Conservation (phyloP, 306 rosid genomes). For the Cercis canadensis region DNA sequence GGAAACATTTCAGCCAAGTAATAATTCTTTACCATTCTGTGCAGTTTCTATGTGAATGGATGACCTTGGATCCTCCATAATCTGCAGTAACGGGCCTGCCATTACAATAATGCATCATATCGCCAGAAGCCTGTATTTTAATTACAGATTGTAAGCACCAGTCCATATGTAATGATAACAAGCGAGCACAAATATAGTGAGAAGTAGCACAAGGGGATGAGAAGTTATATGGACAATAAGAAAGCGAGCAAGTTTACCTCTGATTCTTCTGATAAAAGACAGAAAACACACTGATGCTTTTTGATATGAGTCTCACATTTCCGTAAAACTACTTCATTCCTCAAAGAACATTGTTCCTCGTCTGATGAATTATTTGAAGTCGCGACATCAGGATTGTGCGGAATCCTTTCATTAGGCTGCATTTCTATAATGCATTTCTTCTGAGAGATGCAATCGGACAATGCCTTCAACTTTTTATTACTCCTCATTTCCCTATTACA, state of each 20-base stretch:
- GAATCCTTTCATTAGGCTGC: conserved; percentile 34
- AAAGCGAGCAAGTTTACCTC: conserved; percentile 58
- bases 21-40: conserved; percentile 78
- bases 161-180: conserved; percentile 7
- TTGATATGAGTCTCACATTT: conserved; percentile 53
- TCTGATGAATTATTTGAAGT: conserved; percentile 39
- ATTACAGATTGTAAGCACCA: conserved; percentile 13
- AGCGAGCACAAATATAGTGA: background rate
- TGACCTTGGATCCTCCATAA: conserved; percentile 60
- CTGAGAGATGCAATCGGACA: conserved; percentile 36
- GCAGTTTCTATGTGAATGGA: conserved; percentile 86
- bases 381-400: conserved; percentile 28
- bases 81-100: conserved; percentile 66
- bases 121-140: conserved; percentile 75
- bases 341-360: conserved; percentile 42
- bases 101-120: conserved; percentile 64
- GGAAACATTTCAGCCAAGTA: background rate
- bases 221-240: background rate
- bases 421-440: conserved; percentile 28
- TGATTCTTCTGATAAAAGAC: conserved; percentile 79
- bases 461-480: conserved; percentile 47
- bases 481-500: conserved; percentile 33
- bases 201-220: background rate
- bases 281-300: conserved; percentile 68
- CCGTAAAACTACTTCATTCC: conserved; percentile 41